These are phyloP conservation scores for Lithospermum erythrorhizon DNA, from an alignment of 257 asterid genomes.

Conservation along the genomic window DNA sequence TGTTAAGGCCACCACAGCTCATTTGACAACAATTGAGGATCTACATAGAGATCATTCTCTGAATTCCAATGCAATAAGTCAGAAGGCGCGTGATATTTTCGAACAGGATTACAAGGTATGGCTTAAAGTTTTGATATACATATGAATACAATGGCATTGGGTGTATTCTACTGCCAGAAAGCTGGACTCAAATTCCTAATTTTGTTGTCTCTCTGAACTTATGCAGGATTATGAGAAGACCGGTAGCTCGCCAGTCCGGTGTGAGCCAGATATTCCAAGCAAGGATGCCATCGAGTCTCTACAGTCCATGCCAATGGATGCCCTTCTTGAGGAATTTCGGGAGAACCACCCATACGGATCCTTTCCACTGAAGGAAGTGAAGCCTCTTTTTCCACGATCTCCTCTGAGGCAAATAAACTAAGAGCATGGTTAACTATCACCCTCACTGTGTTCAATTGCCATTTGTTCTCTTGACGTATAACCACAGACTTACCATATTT, in stretches of 20 bases:
- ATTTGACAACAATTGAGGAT: constrained; percentile 36
- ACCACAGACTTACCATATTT: too few relatives aligned
- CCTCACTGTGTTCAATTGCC: too few relatives aligned
- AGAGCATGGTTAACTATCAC: neutral
- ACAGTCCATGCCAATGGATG: constrained; percentile 61
- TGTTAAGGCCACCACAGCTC: constrained; percentile 33
- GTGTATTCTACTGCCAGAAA: too few relatives aligned
- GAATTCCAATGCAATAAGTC: constrained; percentile 41
- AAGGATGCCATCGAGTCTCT: constrained; percentile 63
- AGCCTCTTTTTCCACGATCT: constrained; percentile 51
- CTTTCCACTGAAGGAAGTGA: constrained; percentile 33
- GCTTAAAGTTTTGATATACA: neutral
- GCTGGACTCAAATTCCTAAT: too few relatives aligned
- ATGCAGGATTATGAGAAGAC: constrained; percentile 66
- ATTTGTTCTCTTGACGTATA: too few relatives aligned
- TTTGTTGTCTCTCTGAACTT: too few relatives aligned
- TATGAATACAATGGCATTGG: too few relatives aligned
- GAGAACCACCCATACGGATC: constrained; percentile 46
- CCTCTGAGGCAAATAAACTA: constrained; percentile 64
- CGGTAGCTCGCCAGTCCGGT: constrained; percentile 57
- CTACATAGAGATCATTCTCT: constrained; percentile 45
- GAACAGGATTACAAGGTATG: constrained; percentile 53
- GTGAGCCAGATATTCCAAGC: constrained; percentile 58
- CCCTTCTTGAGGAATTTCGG: constrained; percentile 58
- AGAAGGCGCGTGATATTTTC: constrained; percentile 46